phyloP scores from a whole-genome alignment of 257 asterid genomes.

The Solanum sejunctum region DNA sequence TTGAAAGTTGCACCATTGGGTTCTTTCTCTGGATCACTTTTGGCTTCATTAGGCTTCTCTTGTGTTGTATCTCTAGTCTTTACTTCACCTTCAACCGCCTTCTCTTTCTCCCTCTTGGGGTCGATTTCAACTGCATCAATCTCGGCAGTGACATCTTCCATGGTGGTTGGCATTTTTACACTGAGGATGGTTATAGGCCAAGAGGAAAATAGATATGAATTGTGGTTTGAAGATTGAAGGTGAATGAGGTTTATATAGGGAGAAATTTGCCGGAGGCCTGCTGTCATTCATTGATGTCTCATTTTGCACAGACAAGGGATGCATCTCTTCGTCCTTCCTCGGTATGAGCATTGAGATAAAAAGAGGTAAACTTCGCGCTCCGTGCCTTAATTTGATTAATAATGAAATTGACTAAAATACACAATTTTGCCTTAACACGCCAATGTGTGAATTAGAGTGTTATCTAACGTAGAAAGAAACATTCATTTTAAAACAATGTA shows the following conservation, averaged over 20 bases:
- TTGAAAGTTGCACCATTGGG: constrained; percentile 6
- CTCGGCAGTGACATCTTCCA: constrained; percentile 24
- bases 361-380: background rate
- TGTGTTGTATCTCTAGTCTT: background rate
- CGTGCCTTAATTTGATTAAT: background rate
- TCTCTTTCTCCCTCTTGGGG: constrained; percentile 23
- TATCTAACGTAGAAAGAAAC: background rate
- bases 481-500: background rate
- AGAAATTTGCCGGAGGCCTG: background rate
- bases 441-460: background rate
- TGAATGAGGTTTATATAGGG: constrained; percentile 17
- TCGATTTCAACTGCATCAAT: constrained; percentile 32
- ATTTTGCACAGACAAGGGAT: background rate
- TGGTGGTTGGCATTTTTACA: constrained; percentile 36
- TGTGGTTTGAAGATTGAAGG: background rate
- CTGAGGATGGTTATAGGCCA: background rate
- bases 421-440: too few species aligned
- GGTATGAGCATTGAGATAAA: constrained; percentile 49
- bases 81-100: constrained; percentile 3
- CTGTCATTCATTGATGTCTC: constrained; percentile 15
- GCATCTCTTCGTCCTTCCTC: constrained; percentile 15
- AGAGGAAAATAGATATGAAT: background rate
- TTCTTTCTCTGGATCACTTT: constrained; percentile 7
- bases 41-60: constrained; percentile 18
- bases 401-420: background rate